Percentiles rank a stretch among this genome's conserved stretches.
phyloP scores from a whole-genome alignment of 352 stramenopile species.

The Peronospora farinosa region DNA sequence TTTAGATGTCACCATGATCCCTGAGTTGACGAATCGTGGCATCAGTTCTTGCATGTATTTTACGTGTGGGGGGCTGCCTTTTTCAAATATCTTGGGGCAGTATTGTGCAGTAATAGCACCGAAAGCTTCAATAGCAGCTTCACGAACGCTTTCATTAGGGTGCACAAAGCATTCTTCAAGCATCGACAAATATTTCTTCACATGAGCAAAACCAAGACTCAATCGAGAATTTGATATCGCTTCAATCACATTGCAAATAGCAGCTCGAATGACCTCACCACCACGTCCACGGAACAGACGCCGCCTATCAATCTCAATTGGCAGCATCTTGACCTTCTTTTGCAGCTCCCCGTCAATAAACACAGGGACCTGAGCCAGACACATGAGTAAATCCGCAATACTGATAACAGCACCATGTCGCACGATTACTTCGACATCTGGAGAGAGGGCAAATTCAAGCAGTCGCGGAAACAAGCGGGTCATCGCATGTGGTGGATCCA shows the following conservation, averaged over 20 bases:
- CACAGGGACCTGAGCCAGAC: conserved; percentile 40
- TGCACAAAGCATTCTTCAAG: conserved; percentile 92
- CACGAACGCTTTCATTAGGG: conserved; percentile 88
- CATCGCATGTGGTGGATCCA: conserved; percentile 78
- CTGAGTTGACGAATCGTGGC: conserved; percentile 49
- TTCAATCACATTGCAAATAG: conserved; percentile 93
- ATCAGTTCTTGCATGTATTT: conserved; percentile 48
- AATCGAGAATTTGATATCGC: conserved; percentile 62
- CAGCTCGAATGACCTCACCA: conserved; percentile 92
- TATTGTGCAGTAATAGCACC: conserved; percentile 81
- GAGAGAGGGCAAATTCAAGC: conserved; percentile 62
- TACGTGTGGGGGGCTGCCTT: conserved; percentile 35
- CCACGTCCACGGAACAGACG: conserved; percentile 93
- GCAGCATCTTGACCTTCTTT: conserved; percentile 58
- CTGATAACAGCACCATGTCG: conserved; percentile 92
- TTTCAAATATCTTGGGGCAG: conserved; percentile 69
- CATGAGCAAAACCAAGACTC: conserved; percentile 45
- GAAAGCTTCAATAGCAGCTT: conserved; percentile 83
- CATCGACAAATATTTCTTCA: conserved; percentile 75
- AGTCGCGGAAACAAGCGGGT: conserved; percentile 79
- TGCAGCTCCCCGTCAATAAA: conserved; percentile 72
- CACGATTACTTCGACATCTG: conserved; percentile 86
- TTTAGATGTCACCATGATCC: conserved; percentile 33
- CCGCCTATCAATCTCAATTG: conserved; percentile 89
- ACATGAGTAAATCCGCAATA: conserved; percentile 77